A percentile compares a stretch with the other conserved stretches of the same genome.
These are phyloP conservation scores for Alternaria triticina DNA, from an alignment of 2,329 filamentous ascomycete species.

Conservation along the genomic window DNA sequence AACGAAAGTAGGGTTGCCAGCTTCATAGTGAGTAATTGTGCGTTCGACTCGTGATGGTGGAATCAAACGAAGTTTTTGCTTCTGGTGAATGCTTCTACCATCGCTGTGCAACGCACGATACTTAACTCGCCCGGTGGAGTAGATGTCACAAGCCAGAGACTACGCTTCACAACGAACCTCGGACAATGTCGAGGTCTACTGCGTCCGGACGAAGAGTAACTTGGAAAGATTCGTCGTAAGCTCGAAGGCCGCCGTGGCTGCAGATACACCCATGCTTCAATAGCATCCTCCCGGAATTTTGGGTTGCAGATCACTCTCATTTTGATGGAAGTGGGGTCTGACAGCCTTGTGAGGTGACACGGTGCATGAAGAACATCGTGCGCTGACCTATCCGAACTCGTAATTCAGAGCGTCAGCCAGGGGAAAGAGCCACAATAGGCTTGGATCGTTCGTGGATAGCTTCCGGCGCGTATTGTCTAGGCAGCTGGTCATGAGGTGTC, in stretches of 20 bases:
- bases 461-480: slow-evolving; percentile 11
- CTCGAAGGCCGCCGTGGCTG: slow-evolving; percentile 21
- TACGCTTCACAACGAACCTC: slow-evolving; percentile 17
- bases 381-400: slow-evolving; percentile 10
- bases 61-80: not conserved
- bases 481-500: slow-evolving; percentile 12
- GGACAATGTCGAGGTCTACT: slow-evolving; percentile 13
- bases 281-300: slow-evolving; percentile 1
- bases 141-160: slow-evolving; percentile 24
- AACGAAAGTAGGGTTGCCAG: slow-evolving; percentile 25
- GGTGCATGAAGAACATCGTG: not conserved
- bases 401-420: slow-evolving; percentile 8
- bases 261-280: slow-evolving; percentile 22
- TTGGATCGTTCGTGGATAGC: slow-evolving; percentile 1
- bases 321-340: slow-evolving; percentile 1
- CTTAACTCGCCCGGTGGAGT: slow-evolving; percentile 3
- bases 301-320: slow-evolving; percentile 12
- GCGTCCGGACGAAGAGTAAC: slow-evolving; percentile 25
- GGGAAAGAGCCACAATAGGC: slow-evolving; percentile 10
- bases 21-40: slow-evolving; percentile 34
- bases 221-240: slow-evolving; percentile 1
- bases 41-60: not conserved
- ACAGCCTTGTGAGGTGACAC: slow-evolving; percentile 3
- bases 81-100: not conserved
- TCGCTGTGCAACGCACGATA: slow-evolving; percentile 9